Evolutionary conservation across 1,139 yeast genomes (phyloP).

Genomic region (Kluyveromyces sp.): DNA sequence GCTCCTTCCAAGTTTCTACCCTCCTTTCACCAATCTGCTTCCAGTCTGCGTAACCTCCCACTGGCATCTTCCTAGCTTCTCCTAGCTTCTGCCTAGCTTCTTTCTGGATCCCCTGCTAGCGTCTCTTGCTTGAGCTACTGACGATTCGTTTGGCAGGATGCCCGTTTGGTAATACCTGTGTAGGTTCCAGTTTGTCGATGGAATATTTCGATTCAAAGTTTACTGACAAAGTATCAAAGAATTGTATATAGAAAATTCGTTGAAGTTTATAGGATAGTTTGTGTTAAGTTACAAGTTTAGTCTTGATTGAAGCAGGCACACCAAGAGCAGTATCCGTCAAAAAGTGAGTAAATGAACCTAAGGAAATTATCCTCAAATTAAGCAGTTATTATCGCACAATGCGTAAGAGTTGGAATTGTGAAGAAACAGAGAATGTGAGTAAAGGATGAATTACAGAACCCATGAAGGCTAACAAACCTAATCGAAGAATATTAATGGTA

Average conservation of each 20-base stretch:
- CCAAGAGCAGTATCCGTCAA: constrained; percentile 7
- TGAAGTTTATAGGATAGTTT: neutral
- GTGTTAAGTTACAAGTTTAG: neutral
- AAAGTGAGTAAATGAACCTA: constrained; percentile 8
- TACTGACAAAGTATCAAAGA: neutral
- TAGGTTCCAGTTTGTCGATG: neutral
- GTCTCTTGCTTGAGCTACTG: neutral
- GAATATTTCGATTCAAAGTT: neutral
- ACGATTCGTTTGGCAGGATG: neutral
- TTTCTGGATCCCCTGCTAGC: neutral
- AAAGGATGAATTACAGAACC: neutral
- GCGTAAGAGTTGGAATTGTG: neutral
- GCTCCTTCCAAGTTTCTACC: neutral
- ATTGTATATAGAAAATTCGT: constrained; percentile 1
- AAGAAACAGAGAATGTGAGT: neutral
- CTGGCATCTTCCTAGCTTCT: neutral
- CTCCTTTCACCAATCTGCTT: neutral
- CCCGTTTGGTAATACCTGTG: neutral
- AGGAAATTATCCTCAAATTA: neutral
- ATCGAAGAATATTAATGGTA: neutral
- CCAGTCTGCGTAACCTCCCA: neutral
- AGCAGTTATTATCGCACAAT: neutral
- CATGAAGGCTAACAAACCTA: neutral
- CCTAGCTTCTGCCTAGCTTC: neutral
- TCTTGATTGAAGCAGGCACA: neutral